Conservation (phyloP, 192 early-diverging fungal species). For the Rhizophagus prolifer region DNA sequence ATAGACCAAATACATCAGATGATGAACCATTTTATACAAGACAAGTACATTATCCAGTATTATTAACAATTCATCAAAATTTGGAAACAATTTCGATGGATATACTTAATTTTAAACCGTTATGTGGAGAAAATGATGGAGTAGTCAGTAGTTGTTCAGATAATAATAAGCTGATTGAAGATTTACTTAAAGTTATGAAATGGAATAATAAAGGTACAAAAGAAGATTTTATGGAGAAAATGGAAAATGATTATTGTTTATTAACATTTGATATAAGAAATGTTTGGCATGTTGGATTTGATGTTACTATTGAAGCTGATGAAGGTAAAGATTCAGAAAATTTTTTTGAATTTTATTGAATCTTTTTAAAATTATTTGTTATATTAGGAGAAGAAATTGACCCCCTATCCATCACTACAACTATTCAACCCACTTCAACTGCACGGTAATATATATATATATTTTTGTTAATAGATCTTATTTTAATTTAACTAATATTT, state of each 20-base stretch:
- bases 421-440: slow-evolving; percentile 38
- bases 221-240: slow-evolving; percentile 10
- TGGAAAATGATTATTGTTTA: slow-evolving; percentile 65
- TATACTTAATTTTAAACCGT: slow-evolving; percentile 57
- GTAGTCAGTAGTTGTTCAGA: neutral
- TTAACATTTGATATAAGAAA: slow-evolving; percentile 79
- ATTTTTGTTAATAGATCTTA: neutral
- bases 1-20: slow-evolving; percentile 26
- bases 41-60: slow-evolving; percentile 62
- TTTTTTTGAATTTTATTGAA: slow-evolving; percentile 21
- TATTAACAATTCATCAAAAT: slow-evolving; percentile 67
- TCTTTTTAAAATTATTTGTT: slow-evolving; percentile 23
- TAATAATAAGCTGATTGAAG: slow-evolving; percentile 3
- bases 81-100: slow-evolving; percentile 65
- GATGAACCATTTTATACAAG: slow-evolving; percentile 60
- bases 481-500: neutral
- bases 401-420: slow-evolving; percentile 7
- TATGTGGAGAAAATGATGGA: slow-evolving; percentile 19
- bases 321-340: slow-evolving; percentile 42
- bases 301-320: slow-evolving; percentile 68
- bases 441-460: slow-evolving; percentile 1
- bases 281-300: slow-evolving; percentile 68
- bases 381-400: slow-evolving; percentile 19
- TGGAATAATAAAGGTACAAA: slow-evolving; percentile 36
- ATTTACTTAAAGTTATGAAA: slow-evolving; percentile 34